A percentile compares a stretch with the other conserved stretches of the same genome.
Conservation (phyloP, 129 eudicot species). For the Lonicera japonica region DNA sequence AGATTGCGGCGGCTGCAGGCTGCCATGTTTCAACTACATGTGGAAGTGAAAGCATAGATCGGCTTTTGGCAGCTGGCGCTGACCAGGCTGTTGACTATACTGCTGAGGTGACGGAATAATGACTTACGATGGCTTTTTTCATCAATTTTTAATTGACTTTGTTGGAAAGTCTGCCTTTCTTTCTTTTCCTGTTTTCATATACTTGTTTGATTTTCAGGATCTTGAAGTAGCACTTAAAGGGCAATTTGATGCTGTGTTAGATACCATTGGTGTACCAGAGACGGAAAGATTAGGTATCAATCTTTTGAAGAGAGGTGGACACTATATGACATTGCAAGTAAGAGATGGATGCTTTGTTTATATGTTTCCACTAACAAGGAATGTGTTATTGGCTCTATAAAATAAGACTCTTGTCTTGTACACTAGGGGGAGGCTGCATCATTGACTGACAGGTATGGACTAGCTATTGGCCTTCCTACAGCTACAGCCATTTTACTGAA, state of each 20-base stretch:
- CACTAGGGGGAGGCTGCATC: constrained; percentile 93
- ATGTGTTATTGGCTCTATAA: neutral
- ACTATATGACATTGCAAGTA: constrained; percentile 97
- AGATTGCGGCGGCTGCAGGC: constrained; percentile 80
- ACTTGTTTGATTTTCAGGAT: constrained; percentile 41
- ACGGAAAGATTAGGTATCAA: constrained; percentile 71
- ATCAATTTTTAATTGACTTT: neutral
- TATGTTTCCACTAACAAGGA: neutral
- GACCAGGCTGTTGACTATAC: constrained; percentile 88
- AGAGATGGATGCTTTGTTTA: neutral
- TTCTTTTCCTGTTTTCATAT: neutral
- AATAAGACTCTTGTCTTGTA: constrained; percentile 8
- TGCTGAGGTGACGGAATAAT: constrained; percentile 48
- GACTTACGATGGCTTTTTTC: neutral
- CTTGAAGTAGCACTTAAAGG: constrained; percentile 67
- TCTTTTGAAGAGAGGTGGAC: constrained; percentile 84
- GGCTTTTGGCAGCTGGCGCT: constrained; percentile 77
- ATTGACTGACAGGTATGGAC: constrained; percentile 75
- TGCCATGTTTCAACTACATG: constrained; percentile 85
- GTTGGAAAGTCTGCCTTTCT: neutral
- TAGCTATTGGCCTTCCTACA: constrained; percentile 72
- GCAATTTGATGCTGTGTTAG: constrained; percentile 85
- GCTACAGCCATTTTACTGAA: constrained; percentile 67
- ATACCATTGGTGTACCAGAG: constrained; percentile 83
- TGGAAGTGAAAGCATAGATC: constrained; percentile 77